A percentile compares a stretch with the other conserved stretches of the same genome.
Conservation (phyloP, 768 basidiomycete species). For the Tubosaeta sp. region DNA sequence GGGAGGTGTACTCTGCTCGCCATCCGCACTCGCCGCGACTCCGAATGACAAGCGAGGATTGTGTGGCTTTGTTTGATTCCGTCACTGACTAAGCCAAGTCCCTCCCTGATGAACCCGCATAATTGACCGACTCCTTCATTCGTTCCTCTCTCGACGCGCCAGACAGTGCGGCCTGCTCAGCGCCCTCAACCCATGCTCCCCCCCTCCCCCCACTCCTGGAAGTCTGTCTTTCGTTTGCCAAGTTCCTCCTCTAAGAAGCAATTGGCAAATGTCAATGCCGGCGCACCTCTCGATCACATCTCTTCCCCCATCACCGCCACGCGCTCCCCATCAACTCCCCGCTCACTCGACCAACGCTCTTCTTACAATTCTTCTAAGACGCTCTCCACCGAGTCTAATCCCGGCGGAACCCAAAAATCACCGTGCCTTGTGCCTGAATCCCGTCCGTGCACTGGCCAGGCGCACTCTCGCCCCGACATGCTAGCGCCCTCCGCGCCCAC, state of each 20-base stretch:
- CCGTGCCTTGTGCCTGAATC: slow-evolving; percentile 29
- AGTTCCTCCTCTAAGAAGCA: slow-evolving; percentile 63
- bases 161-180: slow-evolving; percentile 19
- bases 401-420: slow-evolving; percentile 27
- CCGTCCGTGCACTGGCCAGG: slow-evolving; percentile 6
- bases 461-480: slow-evolving; percentile 13
- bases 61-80: not conserved
- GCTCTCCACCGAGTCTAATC: slow-evolving; percentile 68
- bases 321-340: slow-evolving; percentile 47
- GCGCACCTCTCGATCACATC: slow-evolving; percentile 45
- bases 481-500: slow-evolving; percentile 30
- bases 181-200: slow-evolving; percentile 4
- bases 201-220: slow-evolving; percentile 44
- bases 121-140: not conserved
- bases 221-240: slow-evolving; percentile 68
- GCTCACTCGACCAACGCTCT: slow-evolving; percentile 56
- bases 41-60: not conserved
- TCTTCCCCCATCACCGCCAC: slow-evolving; percentile 25
- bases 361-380: slow-evolving; percentile 79
- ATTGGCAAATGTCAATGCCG: slow-evolving; percentile 31
- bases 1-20: not conserved
- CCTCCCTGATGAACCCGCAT: not conserved
- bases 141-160: slow-evolving; percentile 7
- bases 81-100: not conserved
- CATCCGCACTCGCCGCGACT: slow-evolving; percentile 12